A percentile compares a stretch with the other conserved stretches of the same genome.
These are phyloP conservation scores for Cucumis sativus DNA, from an alignment of 306 rosid species.

Conservation along the genomic window DNA sequence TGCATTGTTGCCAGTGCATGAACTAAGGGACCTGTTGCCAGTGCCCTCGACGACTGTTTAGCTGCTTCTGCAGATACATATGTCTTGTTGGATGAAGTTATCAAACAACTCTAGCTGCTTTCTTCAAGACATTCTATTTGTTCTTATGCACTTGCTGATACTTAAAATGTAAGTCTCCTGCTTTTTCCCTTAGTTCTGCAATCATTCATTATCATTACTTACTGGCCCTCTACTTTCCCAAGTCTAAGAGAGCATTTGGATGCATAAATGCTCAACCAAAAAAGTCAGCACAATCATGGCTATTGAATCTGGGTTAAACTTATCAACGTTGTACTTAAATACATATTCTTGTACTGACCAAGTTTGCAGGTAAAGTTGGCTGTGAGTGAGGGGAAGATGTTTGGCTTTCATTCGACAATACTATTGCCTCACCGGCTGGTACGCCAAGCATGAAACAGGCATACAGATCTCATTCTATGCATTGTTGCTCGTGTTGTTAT, in stretches of 20 bases:
- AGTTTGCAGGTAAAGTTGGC: conserved; percentile 2
- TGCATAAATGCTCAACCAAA: background rate
- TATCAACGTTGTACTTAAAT: background rate
- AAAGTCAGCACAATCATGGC: background rate
- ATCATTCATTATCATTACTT: background rate
- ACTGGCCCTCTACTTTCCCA: background rate
- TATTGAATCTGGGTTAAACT: background rate
- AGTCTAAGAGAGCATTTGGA: background rate
- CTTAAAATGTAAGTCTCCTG: background rate
- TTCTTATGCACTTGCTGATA: background rate
- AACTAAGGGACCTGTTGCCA: too few species aligned
- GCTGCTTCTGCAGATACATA: too few species aligned
- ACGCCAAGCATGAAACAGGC: background rate
- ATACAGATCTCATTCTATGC: background rate
- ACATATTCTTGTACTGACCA: background rate
- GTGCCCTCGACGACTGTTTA: too few species aligned
- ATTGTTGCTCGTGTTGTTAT: background rate
- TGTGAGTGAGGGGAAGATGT: background rate
- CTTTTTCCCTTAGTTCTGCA: background rate
- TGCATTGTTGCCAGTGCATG: background rate
- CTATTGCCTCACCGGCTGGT: background rate
- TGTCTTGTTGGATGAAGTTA: background rate
- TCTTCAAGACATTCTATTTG: background rate
- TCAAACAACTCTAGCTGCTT: background rate
- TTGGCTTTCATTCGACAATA: background rate